Evolutionary conservation across 768 basidiomycete species (phyloP).

Genomic region (Leucocoprinus leucothites): DNA sequence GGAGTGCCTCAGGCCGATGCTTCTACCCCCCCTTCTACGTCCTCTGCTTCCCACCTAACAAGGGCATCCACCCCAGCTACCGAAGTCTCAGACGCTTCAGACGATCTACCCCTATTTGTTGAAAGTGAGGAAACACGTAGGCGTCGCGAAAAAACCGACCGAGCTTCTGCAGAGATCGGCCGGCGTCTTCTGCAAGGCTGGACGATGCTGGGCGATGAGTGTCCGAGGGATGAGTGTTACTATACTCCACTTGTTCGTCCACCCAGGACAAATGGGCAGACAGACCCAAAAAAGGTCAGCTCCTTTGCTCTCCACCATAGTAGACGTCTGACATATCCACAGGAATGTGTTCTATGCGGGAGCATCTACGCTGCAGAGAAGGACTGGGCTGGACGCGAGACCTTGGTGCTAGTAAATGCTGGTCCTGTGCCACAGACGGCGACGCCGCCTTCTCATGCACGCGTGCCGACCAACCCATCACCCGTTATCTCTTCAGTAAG

Average conservation of each 20-base stretch:
- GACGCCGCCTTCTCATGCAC: neutral
- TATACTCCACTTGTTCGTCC: slow-evolving; percentile 84
- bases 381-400: slow-evolving; percentile 49
- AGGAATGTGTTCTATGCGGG: slow-evolving; percentile 82
- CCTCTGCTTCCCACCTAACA: slow-evolving; percentile 52
- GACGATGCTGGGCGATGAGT: slow-evolving; percentile 90
- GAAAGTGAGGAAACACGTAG: slow-evolving; percentile 65
- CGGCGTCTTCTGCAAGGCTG: slow-evolving; percentile 76
- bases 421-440: neutral
- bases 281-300: slow-evolving; percentile 67
- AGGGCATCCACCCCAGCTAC: slow-evolving; percentile 77
- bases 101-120: slow-evolving; percentile 38
- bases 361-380: slow-evolving; percentile 52
- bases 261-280: slow-evolving; percentile 57
- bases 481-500: neutral
- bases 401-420: slow-evolving; percentile 29
- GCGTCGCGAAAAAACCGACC: slow-evolving; percentile 78
- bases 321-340: slow-evolving; percentile 8
- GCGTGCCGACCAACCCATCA: neutral
- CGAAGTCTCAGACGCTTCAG: slow-evolving; percentile 59
- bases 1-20: slow-evolving; percentile 19
- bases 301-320: neutral
- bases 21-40: slow-evolving; percentile 35
- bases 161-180: slow-evolving; percentile 77
- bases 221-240: slow-evolving; percentile 64